phyloP scores from a whole-genome alignment of 192 early-diverging fungal genomes.

The Spizellomyces sp. region DNA sequence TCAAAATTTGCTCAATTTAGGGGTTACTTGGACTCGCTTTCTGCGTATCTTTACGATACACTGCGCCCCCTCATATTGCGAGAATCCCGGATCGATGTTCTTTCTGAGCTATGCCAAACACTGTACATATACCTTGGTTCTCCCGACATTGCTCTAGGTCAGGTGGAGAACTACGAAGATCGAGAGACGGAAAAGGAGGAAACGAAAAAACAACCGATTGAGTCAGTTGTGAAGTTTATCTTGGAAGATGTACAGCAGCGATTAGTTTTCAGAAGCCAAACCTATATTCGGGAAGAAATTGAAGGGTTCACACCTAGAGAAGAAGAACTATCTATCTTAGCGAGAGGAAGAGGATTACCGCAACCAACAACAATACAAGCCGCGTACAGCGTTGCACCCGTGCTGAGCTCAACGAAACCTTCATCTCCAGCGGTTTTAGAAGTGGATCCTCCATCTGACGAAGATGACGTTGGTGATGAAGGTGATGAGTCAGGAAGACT shows the following conservation, averaged over 20 bases:
- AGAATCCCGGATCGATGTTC: constrained; percentile 75
- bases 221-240: constrained; percentile 73
- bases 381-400: constrained; percentile 26
- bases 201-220: constrained; percentile 39
- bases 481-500: background rate
- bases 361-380: constrained; percentile 31
- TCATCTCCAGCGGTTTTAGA: constrained; percentile 23
- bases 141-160: constrained; percentile 28
- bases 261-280: constrained; percentile 84
- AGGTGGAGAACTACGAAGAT: background rate
- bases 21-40: constrained; percentile 73
- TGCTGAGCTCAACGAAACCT: constrained; percentile 20
- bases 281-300: constrained; percentile 78
- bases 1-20: constrained; percentile 34
- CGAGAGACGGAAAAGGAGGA: background rate
- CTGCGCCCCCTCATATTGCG: constrained; percentile 88
- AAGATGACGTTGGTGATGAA: background rate
- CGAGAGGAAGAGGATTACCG: constrained; percentile 41
- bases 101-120: constrained; percentile 81
- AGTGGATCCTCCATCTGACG: constrained; percentile 8
- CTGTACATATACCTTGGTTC: constrained; percentile 61
- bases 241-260: constrained; percentile 88
- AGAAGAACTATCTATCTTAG: constrained; percentile 63
- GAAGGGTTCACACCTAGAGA: constrained; percentile 72
- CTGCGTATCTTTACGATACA: constrained; percentile 78